phyloP scores from a whole-genome alignment of 139 green algal species.

The Chlorella sp. region DNA sequence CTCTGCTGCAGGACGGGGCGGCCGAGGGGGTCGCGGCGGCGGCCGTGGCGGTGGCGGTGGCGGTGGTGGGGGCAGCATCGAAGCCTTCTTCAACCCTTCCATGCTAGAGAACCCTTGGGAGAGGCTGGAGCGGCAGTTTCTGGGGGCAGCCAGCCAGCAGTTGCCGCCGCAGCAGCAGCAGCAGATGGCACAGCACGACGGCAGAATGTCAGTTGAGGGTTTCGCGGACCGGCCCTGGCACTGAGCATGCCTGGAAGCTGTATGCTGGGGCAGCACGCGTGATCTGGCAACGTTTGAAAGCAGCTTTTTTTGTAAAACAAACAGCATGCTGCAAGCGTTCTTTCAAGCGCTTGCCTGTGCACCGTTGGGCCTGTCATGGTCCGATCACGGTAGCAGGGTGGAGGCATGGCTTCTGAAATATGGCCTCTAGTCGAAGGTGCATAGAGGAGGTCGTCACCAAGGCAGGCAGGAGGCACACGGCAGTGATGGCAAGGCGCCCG shows the following conservation, averaged over 20 bases:
- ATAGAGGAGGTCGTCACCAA: too few relatives aligned
- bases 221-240: constrained; percentile 44
- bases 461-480: neutral
- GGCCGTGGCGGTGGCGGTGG: neutral
- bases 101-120: constrained; percentile 49
- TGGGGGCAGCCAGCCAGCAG: neutral
- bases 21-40: constrained; percentile 4
- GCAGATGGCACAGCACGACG: neutral
- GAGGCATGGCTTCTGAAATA: too few relatives aligned
- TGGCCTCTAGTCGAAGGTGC: too few relatives aligned
- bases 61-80: neutral
- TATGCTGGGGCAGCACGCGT: too few relatives aligned
- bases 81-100: constrained; percentile 25
- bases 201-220: constrained; percentile 16
- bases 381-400: too few relatives aligned
- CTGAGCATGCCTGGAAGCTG: neutral
- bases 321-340: neutral
- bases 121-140: constrained; percentile 22
- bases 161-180: constrained; percentile 11
- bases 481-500: too few relatives aligned
- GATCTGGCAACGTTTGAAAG: too few relatives aligned
- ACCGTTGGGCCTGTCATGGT: too few relatives aligned
- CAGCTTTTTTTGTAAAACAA: neutral
- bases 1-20: neutral
- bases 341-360: too few relatives aligned